These are phyloP conservation scores for Uronychia setigera DNA, from an alignment of 73 alveolate genomes.

Conservation along the genomic window DNA sequence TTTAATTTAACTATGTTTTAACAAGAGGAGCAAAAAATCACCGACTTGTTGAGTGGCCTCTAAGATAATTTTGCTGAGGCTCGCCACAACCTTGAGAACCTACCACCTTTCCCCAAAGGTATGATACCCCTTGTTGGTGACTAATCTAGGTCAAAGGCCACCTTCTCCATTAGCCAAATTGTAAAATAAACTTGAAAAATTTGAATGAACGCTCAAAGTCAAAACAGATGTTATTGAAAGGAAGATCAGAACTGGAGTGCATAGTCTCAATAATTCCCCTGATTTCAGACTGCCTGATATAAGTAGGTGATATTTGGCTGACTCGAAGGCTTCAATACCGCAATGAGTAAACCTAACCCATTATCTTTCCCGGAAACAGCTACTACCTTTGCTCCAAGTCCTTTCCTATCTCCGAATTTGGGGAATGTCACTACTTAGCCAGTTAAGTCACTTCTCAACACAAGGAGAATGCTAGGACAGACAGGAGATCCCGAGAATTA, in stretches of 20 bases:
- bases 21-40: no score
- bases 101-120: slow-evolving; percentile 71
- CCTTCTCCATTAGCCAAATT: slow-evolving; percentile 63
- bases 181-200: slow-evolving; percentile 53
- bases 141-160: slow-evolving; percentile 36
- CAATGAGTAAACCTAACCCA: neutral
- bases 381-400: neutral
- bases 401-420: neutral
- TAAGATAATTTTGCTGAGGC: neutral
- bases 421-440: neutral
- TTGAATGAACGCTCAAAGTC: slow-evolving; percentile 16
- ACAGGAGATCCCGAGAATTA: slow-evolving; percentile 53
- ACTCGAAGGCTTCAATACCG: neutral
- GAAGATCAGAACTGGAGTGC: neutral
- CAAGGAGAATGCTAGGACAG: neutral
- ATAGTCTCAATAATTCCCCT: neutral
- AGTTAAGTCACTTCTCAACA: neutral
- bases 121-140: no score
- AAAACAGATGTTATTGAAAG: neutral
- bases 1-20: no score
- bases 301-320: neutral
- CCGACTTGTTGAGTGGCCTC: no score
- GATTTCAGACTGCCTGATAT: neutral
- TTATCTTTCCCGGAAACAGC: neutral
- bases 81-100: slow-evolving; percentile 34